A percentile compares a stretch with the other conserved stretches of the same genome.
Evolutionary conservation across 164 flowering plant species (phyloP).

Genomic region (Euptelea pleiosperma): DNA sequence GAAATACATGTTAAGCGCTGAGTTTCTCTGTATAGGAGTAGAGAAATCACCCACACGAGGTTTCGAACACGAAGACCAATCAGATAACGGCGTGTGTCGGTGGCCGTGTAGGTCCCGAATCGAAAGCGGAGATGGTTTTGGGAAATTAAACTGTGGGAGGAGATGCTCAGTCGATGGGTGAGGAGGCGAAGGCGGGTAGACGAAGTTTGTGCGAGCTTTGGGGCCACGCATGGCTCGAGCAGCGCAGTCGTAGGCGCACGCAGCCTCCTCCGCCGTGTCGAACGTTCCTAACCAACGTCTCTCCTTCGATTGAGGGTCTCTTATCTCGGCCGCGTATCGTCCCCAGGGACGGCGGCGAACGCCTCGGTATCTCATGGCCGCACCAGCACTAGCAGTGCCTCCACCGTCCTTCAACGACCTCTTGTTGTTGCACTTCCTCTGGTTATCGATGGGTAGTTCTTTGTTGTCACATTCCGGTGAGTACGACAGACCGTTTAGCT

Average conservation of each 20-base stretch:
- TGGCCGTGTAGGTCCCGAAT: constrained; percentile 5
- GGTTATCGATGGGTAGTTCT: not conserved
- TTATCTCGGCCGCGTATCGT: constrained; percentile 86
- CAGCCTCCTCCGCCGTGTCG: constrained; percentile 95
- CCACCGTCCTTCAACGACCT: constrained; percentile 1
- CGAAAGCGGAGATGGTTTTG: constrained; percentile 15
- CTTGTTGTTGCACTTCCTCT: constrained; percentile 9
- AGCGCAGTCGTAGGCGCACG: constrained; percentile 89
- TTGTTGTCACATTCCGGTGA: constrained; percentile 8
- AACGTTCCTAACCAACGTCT: constrained; percentile 91
- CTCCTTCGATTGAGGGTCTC: constrained; percentile 86
- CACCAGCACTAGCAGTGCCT: not conserved
- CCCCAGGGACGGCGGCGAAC: constrained; percentile 96
- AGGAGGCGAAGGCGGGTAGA: constrained; percentile 40
- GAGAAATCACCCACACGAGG: constrained; percentile 7
- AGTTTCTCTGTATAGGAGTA: constrained; percentile 10
- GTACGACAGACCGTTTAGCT: constrained; percentile 24
- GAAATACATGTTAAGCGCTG: constrained; percentile 33
- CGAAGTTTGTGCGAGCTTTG: constrained; percentile 82
- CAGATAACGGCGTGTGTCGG: constrained; percentile 8
- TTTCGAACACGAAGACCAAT: constrained; percentile 10
- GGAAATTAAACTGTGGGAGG: constrained; percentile 10
- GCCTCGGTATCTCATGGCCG: constrained; percentile 64
- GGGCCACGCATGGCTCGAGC: constrained; percentile 85
- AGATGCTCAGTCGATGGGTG: not conserved